Evolutionary conservation across 2,329 filamentous ascomycete genomes (phyloP), one percentile per base, ranked within the genome.

Genomic region (Aspergillus tubingensis): DNA sequence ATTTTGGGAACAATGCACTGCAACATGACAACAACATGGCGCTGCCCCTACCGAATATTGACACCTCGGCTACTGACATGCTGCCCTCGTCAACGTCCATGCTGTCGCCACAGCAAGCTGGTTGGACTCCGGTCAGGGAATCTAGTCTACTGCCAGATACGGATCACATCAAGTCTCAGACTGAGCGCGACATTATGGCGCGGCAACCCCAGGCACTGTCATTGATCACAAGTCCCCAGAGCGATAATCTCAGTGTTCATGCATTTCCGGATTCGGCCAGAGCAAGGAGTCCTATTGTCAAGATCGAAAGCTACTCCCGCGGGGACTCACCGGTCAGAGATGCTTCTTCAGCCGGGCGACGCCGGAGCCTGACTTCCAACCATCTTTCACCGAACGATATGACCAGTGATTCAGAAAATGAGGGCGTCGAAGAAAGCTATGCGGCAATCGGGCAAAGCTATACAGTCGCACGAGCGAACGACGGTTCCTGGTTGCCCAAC

Each of bases 401-500:
- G 32, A 69, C 72, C 7, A 69, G 65, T 48, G 70, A 67, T 8
- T 69, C 67, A 8, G 72, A 70, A 23, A 67, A 73, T 15, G 69
- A 71, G 3, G 67, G 63, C 8, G 57, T 66, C 41, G 58, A 62
- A 4, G 66, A 68, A 32, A 60, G 67, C 8, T 51, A 62, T 38
- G 64, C 68, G 6, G 56, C 64, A 41, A 62, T 67, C 65, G 15
- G 54, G 17, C 50, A 66, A 38, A 62, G 59, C 15, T 55, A 64
- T 8, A 66, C 70, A 1, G 65, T 72, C 17, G 62, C 65, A 19
- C 77, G 80, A 44, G 74, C 76, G 8, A 73, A 76, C 7, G 77
- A 83, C 67, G 81, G 81, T 3, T 79, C 79, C 1, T 84, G 81
- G 82, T 62, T 78, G 17, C 72, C 69, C 3, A 71, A 76, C 54